phyloP scores from a whole-genome alignment of 2,329 filamentous ascomycete species.

The Colletotrichum lini region DNA sequence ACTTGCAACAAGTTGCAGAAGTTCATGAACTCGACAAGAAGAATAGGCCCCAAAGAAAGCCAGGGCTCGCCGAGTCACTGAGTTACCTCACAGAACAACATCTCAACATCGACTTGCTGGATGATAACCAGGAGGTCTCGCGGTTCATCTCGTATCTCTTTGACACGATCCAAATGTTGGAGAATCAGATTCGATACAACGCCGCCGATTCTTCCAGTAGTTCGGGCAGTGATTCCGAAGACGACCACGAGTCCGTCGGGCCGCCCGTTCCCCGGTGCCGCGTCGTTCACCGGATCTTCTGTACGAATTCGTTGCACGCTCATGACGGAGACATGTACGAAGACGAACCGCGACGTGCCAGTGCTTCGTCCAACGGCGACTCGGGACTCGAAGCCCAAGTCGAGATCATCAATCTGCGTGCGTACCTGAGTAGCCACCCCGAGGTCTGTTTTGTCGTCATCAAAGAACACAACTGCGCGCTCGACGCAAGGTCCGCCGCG shows the following conservation, averaged over 20 bases:
- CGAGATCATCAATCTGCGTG: background rate
- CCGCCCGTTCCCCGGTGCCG: background rate
- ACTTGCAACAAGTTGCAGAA: background rate
- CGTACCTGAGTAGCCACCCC: background rate
- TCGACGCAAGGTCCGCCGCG: background rate
- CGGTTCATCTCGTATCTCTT: slow-evolving; percentile 11
- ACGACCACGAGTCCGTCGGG: background rate
- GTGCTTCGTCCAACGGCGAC: background rate
- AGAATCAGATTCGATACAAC: background rate
- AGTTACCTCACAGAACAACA: background rate
- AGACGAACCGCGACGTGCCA: background rate
- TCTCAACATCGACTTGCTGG: slow-evolving; percentile 2
- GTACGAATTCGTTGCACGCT: background rate
- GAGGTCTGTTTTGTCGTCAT: slow-evolving; percentile 11
- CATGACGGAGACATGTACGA: background rate
- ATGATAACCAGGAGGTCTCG: background rate
- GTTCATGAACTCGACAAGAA: background rate
- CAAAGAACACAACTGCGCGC: background rate
- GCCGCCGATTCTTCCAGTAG: background rate
- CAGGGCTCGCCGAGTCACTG: background rate
- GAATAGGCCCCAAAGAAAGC: background rate
- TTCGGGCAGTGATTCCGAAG: background rate
- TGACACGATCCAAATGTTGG: slow-evolving; percentile 10
- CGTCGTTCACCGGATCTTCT: slow-evolving; percentile 5
- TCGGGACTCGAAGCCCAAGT: background rate